phyloP scores from a whole-genome alignment of 495 filamentous ascomycete genomes.

The Aspergillus diversus region DNA sequence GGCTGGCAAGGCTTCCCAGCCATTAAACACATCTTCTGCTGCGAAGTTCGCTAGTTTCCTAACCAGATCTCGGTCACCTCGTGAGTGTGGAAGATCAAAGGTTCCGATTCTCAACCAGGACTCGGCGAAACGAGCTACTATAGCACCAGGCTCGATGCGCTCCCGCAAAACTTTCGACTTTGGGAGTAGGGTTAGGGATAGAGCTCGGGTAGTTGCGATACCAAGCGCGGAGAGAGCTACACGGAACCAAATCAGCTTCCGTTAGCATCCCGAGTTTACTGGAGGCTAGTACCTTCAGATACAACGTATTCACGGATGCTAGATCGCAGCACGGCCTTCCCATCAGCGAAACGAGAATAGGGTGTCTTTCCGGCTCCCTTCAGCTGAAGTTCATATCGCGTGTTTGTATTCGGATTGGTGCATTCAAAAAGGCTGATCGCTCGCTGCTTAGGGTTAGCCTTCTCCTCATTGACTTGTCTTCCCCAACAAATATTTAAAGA shows the following conservation, averaged over 20 bases:
- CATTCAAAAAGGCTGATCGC: constrained; percentile 93
- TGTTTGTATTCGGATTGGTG: constrained; percentile 72
- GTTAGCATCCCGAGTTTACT: background rate
- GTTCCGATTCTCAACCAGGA: constrained; percentile 90
- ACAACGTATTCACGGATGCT: constrained; percentile 94
- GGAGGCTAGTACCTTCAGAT: constrained; percentile 62
- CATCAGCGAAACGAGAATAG: constrained; percentile 97
- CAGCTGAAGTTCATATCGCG: constrained; percentile 85
- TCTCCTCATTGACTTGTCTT: background rate
- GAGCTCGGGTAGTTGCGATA: constrained; percentile 84
- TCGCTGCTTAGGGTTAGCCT: constrained; percentile 42
- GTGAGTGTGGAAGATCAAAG: constrained; percentile 83
- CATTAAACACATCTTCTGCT: constrained; percentile 81
- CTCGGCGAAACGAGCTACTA: constrained; percentile 89
- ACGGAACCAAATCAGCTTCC: constrained; percentile 7
- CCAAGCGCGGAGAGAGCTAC: constrained; percentile 73
- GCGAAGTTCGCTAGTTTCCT: constrained; percentile 77
- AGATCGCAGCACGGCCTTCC: constrained; percentile 87
- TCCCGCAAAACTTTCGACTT: constrained; percentile 75
- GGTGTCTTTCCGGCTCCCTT: constrained; percentile 93
- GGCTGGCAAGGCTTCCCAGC: constrained; percentile 78
- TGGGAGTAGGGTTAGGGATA: constrained; percentile 78
- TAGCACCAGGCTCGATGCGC: constrained; percentile 87
- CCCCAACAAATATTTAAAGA: background rate
- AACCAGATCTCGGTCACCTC: constrained; percentile 76